A percentile compares a stretch with the other conserved stretches of the same genome.
Evolutionary conservation across 2,329 filamentous ascomycete species (phyloP).

Genomic region (Botrytis deweyae): DNA sequence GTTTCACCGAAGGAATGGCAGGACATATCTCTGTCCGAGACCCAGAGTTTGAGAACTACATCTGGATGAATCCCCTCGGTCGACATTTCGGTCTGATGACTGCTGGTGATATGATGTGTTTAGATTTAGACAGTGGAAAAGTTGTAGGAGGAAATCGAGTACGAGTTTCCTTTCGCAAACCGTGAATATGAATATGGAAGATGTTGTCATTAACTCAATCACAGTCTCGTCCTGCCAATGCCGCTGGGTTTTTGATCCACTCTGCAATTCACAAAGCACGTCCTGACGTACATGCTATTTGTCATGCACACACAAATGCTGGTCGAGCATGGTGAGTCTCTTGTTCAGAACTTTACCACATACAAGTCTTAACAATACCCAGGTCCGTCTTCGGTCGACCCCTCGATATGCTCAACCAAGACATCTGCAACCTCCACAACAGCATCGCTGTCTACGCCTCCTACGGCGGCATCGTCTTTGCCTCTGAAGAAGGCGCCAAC

Average conservation of each 20-base stretch:
- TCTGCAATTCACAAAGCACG: slow-evolving; percentile 65
- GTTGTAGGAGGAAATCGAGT: slow-evolving; percentile 61
- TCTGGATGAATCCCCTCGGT: slow-evolving; percentile 70
- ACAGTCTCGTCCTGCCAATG: slow-evolving; percentile 57
- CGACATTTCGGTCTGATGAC: slow-evolving; percentile 64
- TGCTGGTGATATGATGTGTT: slow-evolving; percentile 65
- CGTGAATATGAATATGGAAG: too few species aligned
- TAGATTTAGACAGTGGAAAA: slow-evolving; percentile 58
- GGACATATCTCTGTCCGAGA: slow-evolving; percentile 69
- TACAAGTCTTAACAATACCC: slow-evolving; percentile 40
- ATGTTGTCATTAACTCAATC: not conserved
- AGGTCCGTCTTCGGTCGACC: slow-evolving; percentile 64
- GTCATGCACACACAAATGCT: slow-evolving; percentile 65
- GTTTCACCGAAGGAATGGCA: slow-evolving; percentile 66
- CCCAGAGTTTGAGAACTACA: slow-evolving; percentile 57
- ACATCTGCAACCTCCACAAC: slow-evolving; percentile 63
- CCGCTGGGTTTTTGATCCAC: slow-evolving; percentile 70
- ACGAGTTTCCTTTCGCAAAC: not conserved
- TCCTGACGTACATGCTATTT: slow-evolving; percentile 63
- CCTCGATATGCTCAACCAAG: slow-evolving; percentile 71
- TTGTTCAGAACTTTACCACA: not conserved
- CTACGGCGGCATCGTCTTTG: slow-evolving; percentile 64
- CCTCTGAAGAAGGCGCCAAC: slow-evolving; percentile 60
- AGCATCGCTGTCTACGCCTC: slow-evolving; percentile 64
- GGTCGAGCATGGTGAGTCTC: slow-evolving; percentile 47